phyloP scores from a whole-genome alignment of 2,329 filamentous ascomycete genomes.

The Aureobasidium leucospermi region DNA sequence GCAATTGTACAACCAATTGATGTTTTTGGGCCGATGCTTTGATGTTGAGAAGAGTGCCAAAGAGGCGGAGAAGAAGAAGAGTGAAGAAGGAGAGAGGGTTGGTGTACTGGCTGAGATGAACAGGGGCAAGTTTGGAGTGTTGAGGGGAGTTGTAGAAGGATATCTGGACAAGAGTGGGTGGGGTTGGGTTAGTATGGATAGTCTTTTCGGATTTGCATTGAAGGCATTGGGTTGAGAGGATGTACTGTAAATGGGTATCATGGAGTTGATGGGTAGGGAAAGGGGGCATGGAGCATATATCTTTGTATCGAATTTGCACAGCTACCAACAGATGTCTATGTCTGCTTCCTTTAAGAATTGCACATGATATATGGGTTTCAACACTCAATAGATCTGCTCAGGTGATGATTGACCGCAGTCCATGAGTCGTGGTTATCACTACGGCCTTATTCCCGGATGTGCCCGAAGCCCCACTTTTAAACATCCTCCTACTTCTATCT shows the following conservation, averaged over 20 bases:
- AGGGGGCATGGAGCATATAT: too few relatives aligned
- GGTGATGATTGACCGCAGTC: too few relatives aligned
- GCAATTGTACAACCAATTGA: constrained; percentile 85
- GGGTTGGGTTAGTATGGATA: constrained; percentile 42
- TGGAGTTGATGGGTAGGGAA: too few relatives aligned
- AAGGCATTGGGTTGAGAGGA: constrained; percentile 20
- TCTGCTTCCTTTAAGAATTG: too few relatives aligned
- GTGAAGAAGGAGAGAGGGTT: constrained; percentile 53
- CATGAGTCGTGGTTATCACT: too few relatives aligned
- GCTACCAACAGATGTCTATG: too few relatives aligned
- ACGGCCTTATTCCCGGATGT: too few relatives aligned
- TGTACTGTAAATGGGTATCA: not conserved
- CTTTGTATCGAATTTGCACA: too few relatives aligned
- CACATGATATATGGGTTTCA: too few relatives aligned
- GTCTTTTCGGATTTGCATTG: constrained; percentile 38
- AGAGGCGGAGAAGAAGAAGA: constrained; percentile 42
- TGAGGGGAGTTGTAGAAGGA: constrained; percentile 66
- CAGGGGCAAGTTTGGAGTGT: constrained; percentile 64
- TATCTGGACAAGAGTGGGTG: constrained; percentile 32
- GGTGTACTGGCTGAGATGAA: constrained; percentile 75
- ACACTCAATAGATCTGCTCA: too few relatives aligned
- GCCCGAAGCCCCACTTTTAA: too few relatives aligned
- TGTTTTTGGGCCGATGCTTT: constrained; percentile 80
- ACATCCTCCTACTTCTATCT: too few relatives aligned
- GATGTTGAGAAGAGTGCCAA: constrained; percentile 66